phyloP scores from a whole-genome alignment of 2,329 filamentous ascomycete genomes.

The Emergomyces pasteurianus region DNA sequence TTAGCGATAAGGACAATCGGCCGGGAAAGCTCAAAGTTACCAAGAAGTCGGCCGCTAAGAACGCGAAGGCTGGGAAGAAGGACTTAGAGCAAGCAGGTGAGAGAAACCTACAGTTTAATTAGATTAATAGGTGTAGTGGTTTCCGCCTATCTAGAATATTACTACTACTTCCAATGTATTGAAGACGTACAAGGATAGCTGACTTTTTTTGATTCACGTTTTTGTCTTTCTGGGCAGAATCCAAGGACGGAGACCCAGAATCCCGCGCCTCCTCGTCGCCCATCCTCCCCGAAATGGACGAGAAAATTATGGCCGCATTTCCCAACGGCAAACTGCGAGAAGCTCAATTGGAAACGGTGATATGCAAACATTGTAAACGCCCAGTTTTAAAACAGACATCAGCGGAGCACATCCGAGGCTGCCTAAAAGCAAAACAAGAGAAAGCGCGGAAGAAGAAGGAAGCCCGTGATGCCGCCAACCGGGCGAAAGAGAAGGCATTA shows the following conservation, averaged over 20 bases:
- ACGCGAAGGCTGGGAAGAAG: slow-evolving; percentile 23
- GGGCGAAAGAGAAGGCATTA: slow-evolving; percentile 41
- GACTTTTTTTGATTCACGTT: neutral
- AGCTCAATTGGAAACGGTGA: slow-evolving; percentile 64
- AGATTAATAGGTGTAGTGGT: too few relatives aligned
- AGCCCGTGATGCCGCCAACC: slow-evolving; percentile 56
- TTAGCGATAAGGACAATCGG: slow-evolving; percentile 33
- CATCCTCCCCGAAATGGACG: slow-evolving; percentile 51
- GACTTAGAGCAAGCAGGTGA: slow-evolving; percentile 18
- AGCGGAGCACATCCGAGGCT: slow-evolving; percentile 69
- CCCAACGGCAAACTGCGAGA: slow-evolving; percentile 69
- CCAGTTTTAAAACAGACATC: slow-evolving; percentile 65
- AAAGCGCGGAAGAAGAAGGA: slow-evolving; percentile 69
- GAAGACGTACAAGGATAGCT: neutral
- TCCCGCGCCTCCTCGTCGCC: slow-evolving; percentile 29
- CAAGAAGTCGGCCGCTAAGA: slow-evolving; percentile 21
- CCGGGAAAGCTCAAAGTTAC: slow-evolving; percentile 34
- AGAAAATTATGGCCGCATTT: slow-evolving; percentile 66
- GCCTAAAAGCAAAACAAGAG: slow-evolving; percentile 72
- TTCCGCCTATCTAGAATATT: neutral
- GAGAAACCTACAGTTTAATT: neutral
- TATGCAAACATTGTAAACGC: slow-evolving; percentile 93
- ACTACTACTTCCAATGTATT: neutral
- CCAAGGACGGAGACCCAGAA: slow-evolving; percentile 16
- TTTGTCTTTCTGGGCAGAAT: slow-evolving; percentile 2